phyloP scores from a whole-genome alignment of 1,284 basidiomycete genomes.

The Cutaneotrichosporon sp. region DNA sequence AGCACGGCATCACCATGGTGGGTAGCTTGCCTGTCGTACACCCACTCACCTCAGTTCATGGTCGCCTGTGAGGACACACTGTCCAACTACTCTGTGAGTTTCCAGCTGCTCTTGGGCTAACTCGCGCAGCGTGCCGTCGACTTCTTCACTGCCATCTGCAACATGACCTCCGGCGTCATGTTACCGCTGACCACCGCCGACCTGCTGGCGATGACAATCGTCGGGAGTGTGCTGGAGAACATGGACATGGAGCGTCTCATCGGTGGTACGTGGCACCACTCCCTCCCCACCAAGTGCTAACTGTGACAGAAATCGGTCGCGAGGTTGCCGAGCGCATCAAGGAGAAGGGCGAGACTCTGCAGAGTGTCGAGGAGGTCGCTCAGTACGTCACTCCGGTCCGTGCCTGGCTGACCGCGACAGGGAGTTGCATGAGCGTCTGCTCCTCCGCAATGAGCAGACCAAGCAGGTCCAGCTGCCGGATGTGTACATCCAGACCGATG shows the following conservation, averaged over 20 bases:
- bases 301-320: constrained; percentile 71
- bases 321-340: constrained; percentile 91
- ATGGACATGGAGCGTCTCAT: constrained; percentile 98
- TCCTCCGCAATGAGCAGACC: constrained; percentile 92
- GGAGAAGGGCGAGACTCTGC: constrained; percentile 64
- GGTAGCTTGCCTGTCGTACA: constrained; percentile 35
- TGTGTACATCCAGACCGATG: constrained; percentile 87
- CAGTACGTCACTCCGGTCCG: constrained; percentile 41
- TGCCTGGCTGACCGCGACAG: constrained; percentile 19
- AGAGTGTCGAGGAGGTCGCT: constrained; percentile 95
- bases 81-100: constrained; percentile 82
- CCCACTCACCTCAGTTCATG: constrained; percentile 69
- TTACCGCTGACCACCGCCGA: constrained; percentile 94
- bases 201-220: constrained; percentile 94
- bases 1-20: constrained; percentile 83
- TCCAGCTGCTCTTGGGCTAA: neutral
- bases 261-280: constrained; percentile 33
- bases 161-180: constrained; percentile 91
- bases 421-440: constrained; percentile 79
- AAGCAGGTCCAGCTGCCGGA: constrained; percentile 96
- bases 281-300: constrained; percentile 9
- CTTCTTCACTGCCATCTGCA: constrained; percentile 90
- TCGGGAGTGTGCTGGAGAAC: constrained; percentile 92
- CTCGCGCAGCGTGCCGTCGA: constrained; percentile 77
- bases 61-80: constrained; percentile 98